phyloP scores from a whole-genome alignment of 2,329 filamentous ascomycete species.

The Neofusicoccum laricinum region DNA sequence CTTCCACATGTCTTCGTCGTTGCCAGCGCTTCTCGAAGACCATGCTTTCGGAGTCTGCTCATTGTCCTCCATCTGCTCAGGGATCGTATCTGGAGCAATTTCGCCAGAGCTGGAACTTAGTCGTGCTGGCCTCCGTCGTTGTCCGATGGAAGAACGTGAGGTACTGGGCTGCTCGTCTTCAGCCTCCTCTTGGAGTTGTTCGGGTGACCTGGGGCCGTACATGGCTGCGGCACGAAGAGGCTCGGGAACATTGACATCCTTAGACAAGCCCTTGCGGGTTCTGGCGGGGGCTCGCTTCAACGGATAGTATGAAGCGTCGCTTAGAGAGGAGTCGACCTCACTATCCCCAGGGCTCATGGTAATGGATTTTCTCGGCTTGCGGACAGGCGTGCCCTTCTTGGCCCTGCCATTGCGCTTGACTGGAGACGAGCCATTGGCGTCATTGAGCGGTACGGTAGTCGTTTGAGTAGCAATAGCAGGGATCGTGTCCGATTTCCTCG shows the following conservation, averaged over 20 bases:
- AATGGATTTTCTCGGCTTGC: not conserved
- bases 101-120: not conserved
- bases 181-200: not conserved
- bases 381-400: slow-evolving; percentile 28
- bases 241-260: not conserved
- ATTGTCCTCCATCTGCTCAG: not conserved
- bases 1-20: slow-evolving; percentile 13
- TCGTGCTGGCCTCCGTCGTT: not conserved
- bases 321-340: not conserved
- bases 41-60: not conserved
- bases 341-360: not conserved
- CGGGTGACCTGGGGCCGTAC: slow-evolving; percentile 4
- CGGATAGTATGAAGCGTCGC: slow-evolving; percentile 3
- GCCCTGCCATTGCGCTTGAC: slow-evolving; percentile 25
- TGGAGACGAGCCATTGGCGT: slow-evolving; percentile 19
- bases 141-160: not conserved
- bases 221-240: slow-evolving; percentile 1
- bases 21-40: not conserved
- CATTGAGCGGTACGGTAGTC: not conserved
- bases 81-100: not conserved
- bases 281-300: not conserved
- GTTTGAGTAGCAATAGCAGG: not conserved
- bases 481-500: slow-evolving; percentile 20
- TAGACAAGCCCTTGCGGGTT: not conserved
- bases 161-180: not conserved